These are phyloP conservation scores for Paecilomyces fulvus DNA, from an alignment of 2,329 filamentous ascomycete genomes.

Conservation along the genomic window DNA sequence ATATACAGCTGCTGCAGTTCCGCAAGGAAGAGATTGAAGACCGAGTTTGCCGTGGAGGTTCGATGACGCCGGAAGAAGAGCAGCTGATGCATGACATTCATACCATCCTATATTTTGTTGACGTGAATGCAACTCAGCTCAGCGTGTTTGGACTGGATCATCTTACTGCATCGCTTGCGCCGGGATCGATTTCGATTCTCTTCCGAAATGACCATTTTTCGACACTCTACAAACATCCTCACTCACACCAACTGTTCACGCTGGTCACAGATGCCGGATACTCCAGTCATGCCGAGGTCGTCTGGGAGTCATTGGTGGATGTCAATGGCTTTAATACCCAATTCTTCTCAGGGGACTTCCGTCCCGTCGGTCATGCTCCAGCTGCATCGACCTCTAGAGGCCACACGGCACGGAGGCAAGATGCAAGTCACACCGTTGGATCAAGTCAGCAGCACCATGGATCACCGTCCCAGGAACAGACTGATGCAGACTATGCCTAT, in stretches of 20 bases:
- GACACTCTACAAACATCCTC: slow-evolving; percentile 81
- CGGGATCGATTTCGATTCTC: slow-evolving; percentile 77
- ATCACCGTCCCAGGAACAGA: slow-evolving; percentile 56
- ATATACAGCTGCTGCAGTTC: slow-evolving; percentile 82
- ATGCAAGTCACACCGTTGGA: slow-evolving; percentile 1
- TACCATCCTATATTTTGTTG: slow-evolving; percentile 75
- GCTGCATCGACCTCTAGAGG: slow-evolving; percentile 20
- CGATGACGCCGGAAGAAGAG: slow-evolving; percentile 64
- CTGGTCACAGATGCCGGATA: slow-evolving; percentile 93
- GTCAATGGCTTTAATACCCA: slow-evolving; percentile 75
- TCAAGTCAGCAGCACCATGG: slow-evolving; percentile 8
- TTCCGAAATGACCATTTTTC: slow-evolving; percentile 98
- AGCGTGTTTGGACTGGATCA: slow-evolving; percentile 72
- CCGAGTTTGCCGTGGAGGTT: slow-evolving; percentile 56
- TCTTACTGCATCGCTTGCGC: slow-evolving; percentile 59
- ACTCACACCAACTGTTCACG: slow-evolving; percentile 65
- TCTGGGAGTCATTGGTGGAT: slow-evolving; percentile 91
- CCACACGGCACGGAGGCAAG: slow-evolving; percentile 18
- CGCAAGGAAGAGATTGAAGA: slow-evolving; percentile 80
- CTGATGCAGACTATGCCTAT: slow-evolving; percentile 63
- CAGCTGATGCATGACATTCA: slow-evolving; percentile 72
- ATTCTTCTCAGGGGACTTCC: slow-evolving; percentile 85
- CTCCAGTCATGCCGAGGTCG: slow-evolving; percentile 75
- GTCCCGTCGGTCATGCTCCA: slow-evolving; percentile 59
- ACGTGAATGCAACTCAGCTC: slow-evolving; percentile 71